Evolutionary conservation across 306 rosid species (phyloP), one percentile per base, ranked within the genome.

Genomic region (Amphicarpaea edgeworthii): DNA sequence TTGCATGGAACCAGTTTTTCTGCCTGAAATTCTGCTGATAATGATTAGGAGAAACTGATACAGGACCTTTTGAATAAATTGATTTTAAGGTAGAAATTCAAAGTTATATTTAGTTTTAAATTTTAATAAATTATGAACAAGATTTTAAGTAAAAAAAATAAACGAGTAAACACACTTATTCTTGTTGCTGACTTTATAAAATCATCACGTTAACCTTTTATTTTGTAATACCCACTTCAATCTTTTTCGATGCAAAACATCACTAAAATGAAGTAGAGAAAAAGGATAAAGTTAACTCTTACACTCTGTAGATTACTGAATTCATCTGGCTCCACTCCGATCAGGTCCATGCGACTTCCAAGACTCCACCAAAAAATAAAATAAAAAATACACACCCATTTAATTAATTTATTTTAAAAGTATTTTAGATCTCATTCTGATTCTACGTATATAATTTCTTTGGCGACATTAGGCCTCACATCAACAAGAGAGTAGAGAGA

Each of bases 21-120:
- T 68, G 80, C 81, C 83, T 2, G 50, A 72, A 77, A 58, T 72
- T 72, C 61, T 68, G 78, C 66, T 32, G 55, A 70, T 63, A 69
- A 30, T 40, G 70, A 15, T 59, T 19, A 24, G 70, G 34, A 9
- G 37, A 30, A 30, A 30, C 37, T 30, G 37, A 30, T 0, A 37
- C 53, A 50, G 30, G 30, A 51, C 41, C 45, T 47, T 20, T 51
- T 32, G 6, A 50, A 50, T 26, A 11, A 30, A 17, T 46, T 53
- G 23, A 6, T 32, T 53, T 70, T 8, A 34, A 32, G 42, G 6
- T 40, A 45, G 32, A 28, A 26, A 42, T 11, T 32, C 34, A 16
- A 61, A 61, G 26, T 32, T n/a, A n/a, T 7, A 7, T 8, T 32
- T 16, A 15, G 7, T 61, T 15, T 26, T 6, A 26, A 30, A 32